Evolutionary conservation across 2,329 filamentous ascomycete genomes (phyloP).

Genomic region (Thelonectria discophora): DNA sequence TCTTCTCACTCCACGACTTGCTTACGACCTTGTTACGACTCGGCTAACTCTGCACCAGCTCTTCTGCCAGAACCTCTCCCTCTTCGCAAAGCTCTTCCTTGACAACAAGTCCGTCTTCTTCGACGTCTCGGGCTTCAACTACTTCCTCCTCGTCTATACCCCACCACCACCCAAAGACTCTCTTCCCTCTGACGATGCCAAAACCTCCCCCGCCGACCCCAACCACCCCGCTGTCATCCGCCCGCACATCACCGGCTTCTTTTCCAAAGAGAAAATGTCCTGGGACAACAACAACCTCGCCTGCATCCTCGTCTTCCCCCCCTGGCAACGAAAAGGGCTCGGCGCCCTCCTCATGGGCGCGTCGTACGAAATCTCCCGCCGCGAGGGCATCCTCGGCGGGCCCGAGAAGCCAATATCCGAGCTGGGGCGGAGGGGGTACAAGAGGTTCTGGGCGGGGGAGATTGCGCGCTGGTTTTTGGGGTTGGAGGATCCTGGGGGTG

Average conservation of each 20-base stretch:
- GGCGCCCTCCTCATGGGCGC: conserved; percentile 91
- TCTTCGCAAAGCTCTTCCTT: conserved; percentile 97
- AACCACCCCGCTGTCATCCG: conserved; percentile 47
- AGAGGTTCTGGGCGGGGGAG: conserved; percentile 85
- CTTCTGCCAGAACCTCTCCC: conserved; percentile 93
- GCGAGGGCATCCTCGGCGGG: conserved; percentile 85
- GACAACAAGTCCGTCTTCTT: conserved; percentile 99
- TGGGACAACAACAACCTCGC: conserved; percentile 99
- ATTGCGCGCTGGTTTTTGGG: conserved; percentile 74
- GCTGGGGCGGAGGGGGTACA: conserved; percentile 83
- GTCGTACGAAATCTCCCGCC: conserved; percentile 88
- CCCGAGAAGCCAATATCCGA: conserved; percentile 94
- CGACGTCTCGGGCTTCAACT: conserved; percentile 92
- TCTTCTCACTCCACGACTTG: background rate
- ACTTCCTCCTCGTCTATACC: conserved; percentile 88
- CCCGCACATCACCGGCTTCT: conserved; percentile 83
- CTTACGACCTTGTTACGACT: too few relatives aligned
- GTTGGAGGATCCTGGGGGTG: conserved; percentile 52
- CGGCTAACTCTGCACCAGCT: conserved; percentile 57
- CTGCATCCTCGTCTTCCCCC: conserved; percentile 94
- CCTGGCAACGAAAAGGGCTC: conserved; percentile 90
- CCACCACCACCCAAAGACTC: conserved; percentile 45
- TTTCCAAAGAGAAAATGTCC: conserved; percentile 97
- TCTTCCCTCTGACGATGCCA: conserved; percentile 62
- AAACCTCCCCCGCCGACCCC: conserved; percentile 17